These are phyloP conservation scores for Plantago coronopus DNA, from an alignment of 305 asterid species.

Conservation along the genomic window DNA sequence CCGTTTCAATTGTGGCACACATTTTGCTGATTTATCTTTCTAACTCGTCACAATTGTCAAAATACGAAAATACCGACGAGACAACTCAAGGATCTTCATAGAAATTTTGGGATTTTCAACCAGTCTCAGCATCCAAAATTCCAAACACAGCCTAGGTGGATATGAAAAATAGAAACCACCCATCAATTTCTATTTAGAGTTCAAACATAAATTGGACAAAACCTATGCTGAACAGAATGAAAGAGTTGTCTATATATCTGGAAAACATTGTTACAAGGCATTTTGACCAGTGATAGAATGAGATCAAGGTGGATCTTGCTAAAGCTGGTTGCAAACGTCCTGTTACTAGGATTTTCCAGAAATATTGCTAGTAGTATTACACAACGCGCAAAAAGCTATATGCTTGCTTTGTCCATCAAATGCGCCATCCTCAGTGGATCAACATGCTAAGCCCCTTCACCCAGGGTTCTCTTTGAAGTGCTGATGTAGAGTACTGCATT, in stretches of 20 bases:
- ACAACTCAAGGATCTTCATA: too few species aligned
- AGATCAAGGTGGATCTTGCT: constrained; percentile 2
- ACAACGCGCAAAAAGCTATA: constrained; percentile 1
- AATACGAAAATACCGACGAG: too few species aligned
- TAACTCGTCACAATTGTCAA: too few species aligned
- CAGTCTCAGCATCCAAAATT: too few species aligned
- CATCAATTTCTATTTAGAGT: not conserved
- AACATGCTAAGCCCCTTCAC: constrained; percentile 70
- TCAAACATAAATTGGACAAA: not conserved
- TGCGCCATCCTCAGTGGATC: constrained; percentile 1
- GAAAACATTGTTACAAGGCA: too few species aligned
- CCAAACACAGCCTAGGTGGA: not conserved
- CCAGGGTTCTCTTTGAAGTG: constrained; percentile 77
- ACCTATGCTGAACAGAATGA: too few species aligned
- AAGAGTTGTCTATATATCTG: too few species aligned
- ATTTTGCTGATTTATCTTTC: too few species aligned
- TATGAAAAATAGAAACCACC: not conserved
- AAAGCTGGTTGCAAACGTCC: not conserved
- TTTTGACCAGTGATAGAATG: too few species aligned
- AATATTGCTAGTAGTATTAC: constrained; percentile 3
- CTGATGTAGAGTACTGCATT: constrained; percentile 92
- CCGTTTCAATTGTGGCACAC: too few species aligned
- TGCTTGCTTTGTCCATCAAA: constrained; percentile 5
- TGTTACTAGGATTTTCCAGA: not conserved
- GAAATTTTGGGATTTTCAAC: too few species aligned